Percentiles rank a stretch among this genome's conserved stretches.
phyloP scores from a whole-genome alignment of 805 yeast genomes.

The Cyberlindnera xylosilytica region DNA sequence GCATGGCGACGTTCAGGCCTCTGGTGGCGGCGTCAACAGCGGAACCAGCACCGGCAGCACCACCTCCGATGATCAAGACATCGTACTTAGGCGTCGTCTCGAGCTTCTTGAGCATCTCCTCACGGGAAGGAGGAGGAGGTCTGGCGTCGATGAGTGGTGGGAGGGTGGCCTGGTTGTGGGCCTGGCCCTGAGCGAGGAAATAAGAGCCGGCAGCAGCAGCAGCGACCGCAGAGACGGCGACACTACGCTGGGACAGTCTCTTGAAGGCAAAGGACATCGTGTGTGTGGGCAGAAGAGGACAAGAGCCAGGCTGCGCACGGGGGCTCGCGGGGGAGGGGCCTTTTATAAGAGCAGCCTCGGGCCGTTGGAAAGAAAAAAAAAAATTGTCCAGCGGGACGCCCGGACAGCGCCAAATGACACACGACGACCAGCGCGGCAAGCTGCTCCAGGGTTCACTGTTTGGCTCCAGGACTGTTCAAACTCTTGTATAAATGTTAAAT shows the following conservation, averaged over 20 bases:
- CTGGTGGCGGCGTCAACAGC: constrained; percentile 90
- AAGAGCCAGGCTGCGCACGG: background rate
- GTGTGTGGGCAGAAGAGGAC: background rate
- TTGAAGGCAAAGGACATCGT: constrained; percentile 27
- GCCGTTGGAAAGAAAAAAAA: constrained; percentile 1
- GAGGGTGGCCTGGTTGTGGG: constrained; percentile 21
- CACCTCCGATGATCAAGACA: constrained; percentile 89
- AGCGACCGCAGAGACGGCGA: constrained; percentile 23
- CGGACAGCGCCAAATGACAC: background rate
- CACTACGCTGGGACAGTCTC: constrained; percentile 24
- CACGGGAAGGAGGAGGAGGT: constrained; percentile 55
- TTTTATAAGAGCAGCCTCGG: constrained; percentile 1
- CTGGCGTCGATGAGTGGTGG: constrained; percentile 41
- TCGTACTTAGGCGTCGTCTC: constrained; percentile 59
- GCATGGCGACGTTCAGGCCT: constrained; percentile 83
- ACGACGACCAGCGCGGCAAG: too few species aligned
- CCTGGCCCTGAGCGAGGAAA: constrained; percentile 9
- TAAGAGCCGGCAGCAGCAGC: constrained; percentile 22
- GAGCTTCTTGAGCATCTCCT: constrained; percentile 47
- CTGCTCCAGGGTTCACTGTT: too few species aligned
- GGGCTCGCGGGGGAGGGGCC: background rate
- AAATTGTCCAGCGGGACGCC: background rate
- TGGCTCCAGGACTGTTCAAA: too few species aligned
- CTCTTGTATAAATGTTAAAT: too few species aligned
- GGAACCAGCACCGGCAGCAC: constrained; percentile 93